Percentiles rank a stretch among this genome's conserved stretches.
These are phyloP conservation scores for Aspergillus terreus DNA, from an alignment of 2,329 filamentous ascomycete genomes.

Conservation along the genomic window DNA sequence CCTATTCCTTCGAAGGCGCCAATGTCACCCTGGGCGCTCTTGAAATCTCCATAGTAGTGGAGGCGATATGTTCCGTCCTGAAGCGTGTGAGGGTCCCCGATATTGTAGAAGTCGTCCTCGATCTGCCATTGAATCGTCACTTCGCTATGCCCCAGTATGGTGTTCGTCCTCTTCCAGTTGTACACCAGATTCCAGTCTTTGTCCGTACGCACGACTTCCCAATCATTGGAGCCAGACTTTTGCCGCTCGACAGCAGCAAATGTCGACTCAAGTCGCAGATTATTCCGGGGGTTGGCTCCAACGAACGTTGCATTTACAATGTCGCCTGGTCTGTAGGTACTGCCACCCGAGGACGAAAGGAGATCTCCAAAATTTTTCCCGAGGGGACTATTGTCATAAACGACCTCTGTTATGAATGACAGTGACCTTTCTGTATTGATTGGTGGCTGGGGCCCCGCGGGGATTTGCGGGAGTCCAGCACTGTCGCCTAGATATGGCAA, in stretches of 20 bases:
- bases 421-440: conserved; percentile 74
- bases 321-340: conserved; percentile 58
- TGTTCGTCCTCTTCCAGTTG: conserved; percentile 70
- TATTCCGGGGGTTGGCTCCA: conserved; percentile 86
- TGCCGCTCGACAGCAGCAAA: conserved; percentile 72
- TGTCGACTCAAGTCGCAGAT: conserved; percentile 72
- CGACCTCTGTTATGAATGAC: conserved; percentile 75
- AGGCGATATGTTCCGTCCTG: conserved; percentile 68
- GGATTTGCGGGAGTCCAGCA: conserved; percentile 39
- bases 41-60: conserved; percentile 80
- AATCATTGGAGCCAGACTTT: conserved; percentile 44
- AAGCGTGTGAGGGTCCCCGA: conserved; percentile 31
- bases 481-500: conserved; percentile 62
- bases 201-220: conserved; percentile 68
- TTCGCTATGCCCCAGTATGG: conserved; percentile 69
- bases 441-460: conserved; percentile 63
- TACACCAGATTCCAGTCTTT: conserved; percentile 80
- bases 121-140: conserved; percentile 80
- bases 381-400: conserved; percentile 65
- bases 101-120: conserved; percentile 50
- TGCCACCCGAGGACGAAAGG: conserved; percentile 46
- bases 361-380: conserved; percentile 70
- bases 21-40: conserved; percentile 60
- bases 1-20: conserved; percentile 67
- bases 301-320: conserved; percentile 68